These are phyloP conservation scores for Mallotus japonicus DNA, from an alignment of 441 rosid genomes.

Conservation along the genomic window DNA sequence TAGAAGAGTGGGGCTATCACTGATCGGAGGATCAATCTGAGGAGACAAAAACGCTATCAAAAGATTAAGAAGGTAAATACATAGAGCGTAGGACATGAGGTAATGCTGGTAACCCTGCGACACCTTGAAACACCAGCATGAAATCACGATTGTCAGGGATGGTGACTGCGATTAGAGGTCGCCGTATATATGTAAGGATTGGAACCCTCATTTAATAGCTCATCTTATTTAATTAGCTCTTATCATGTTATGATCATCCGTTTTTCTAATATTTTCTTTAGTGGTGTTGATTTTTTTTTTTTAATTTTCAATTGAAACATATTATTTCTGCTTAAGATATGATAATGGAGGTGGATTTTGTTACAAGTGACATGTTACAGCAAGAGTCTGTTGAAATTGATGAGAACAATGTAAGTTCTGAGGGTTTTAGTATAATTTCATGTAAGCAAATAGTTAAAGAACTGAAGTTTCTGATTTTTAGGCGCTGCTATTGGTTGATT, in stretches of 20 bases:
- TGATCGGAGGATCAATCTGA: too few species aligned
- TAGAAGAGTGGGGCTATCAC: too few species aligned
- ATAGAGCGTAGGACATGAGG: too few species aligned
- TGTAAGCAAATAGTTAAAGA: neutral
- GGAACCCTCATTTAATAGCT: too few species aligned
- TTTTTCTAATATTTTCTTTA: neutral
- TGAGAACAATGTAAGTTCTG: conserved; percentile 49
- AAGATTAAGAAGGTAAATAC: too few species aligned
- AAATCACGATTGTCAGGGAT: too few species aligned
- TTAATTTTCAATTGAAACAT: neutral
- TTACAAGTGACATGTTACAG: conserved; percentile 42
- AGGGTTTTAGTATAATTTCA: neutral
- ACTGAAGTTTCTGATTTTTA: neutral
- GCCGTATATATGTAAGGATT: too few species aligned
- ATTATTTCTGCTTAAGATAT: conserved; percentile 5
- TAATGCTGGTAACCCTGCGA: too few species aligned
- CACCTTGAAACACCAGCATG: too few species aligned
- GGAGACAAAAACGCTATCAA: too few species aligned
- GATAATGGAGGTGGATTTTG: conserved; percentile 71
- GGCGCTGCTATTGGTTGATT: neutral
- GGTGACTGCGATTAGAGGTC: too few species aligned
- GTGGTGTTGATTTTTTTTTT: conserved; percentile 5
- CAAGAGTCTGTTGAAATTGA: conserved; percentile 55
- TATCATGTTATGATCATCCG: neutral
- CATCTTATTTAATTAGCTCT: too few species aligned